Base-by-base conservation (phyloP, 768 basidiomycete species). In the Suillus bovinus region DNA sequence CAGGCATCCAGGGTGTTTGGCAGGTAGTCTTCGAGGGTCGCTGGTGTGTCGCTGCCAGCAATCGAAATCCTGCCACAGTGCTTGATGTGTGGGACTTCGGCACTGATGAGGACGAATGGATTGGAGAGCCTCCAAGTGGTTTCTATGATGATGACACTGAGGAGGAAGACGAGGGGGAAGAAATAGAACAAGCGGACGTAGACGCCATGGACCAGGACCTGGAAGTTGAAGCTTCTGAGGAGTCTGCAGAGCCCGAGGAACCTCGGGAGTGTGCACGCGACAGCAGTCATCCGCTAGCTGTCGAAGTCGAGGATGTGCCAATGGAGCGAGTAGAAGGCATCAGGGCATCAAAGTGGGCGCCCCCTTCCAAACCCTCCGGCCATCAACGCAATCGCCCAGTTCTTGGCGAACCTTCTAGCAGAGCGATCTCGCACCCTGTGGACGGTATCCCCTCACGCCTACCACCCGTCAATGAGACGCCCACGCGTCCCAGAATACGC, bases 1-100 rank as follows among this genome's bases (percentile, higher is more conserved):
- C 91, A 1, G 91, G 93, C 11, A 93, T 98, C 65, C 91, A 88
- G 20, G 95, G 94, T 14, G 97, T 99, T 27, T 99, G 96, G 96
- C 96, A 99, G 76, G 94, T 99, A 49, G 88, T 94, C 34, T 97
- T 96, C 73, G 92, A 96, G 74, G 93, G 94, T 0, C 80, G 94
- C 62, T 94, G 94, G 84, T 93, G 94, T 70, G 93, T 99, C 50
- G 94, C 95, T 9, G 97, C 97, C 34, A 93, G 91, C 71, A 93
- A 94, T 67, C 82, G 89, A 61, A 85, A 84, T 64, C 85, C 91
- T 67, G 75, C 84, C 6, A 94, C 93, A 5, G 88, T 91, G 61
- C 78, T 94, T 59, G 93, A 94, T 69, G 93, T 94, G 29, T 94
- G 92, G 92, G 91, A 94, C 79, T 94, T 94, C 72, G 93, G 90